phyloP scores from a whole-genome alignment of 2,329 filamentous ascomycete species.

The Chrysoporthe austroafricana region DNA sequence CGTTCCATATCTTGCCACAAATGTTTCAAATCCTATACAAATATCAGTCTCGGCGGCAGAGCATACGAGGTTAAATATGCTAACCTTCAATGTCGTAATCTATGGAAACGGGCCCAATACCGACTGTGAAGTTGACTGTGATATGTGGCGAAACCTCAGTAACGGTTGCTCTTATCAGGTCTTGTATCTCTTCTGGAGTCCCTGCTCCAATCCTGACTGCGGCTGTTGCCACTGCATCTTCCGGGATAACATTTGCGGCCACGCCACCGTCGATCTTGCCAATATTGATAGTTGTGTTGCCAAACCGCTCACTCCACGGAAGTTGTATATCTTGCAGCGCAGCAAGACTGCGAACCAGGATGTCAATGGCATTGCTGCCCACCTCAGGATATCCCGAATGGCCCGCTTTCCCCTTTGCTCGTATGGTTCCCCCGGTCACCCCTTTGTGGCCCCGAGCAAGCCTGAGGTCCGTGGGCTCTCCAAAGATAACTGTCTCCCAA shows the following conservation, averaged over 20 bases:
- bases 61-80: slow-evolving; percentile 24
- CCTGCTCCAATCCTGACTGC: slow-evolving; percentile 76
- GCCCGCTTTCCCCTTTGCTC: slow-evolving; percentile 73
- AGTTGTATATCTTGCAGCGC: slow-evolving; percentile 70
- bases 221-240: slow-evolving; percentile 62
- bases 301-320: slow-evolving; percentile 76
- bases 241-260: slow-evolving; percentile 84
- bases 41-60: not conserved
- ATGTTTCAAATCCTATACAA: slow-evolving; percentile 68
- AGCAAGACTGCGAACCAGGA: slow-evolving; percentile 73
- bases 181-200: slow-evolving; percentile 56
- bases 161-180: slow-evolving; percentile 57
- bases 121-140: slow-evolving; percentile 61
- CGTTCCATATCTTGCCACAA: slow-evolving; percentile 89
- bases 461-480: slow-evolving; percentile 87
- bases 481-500: slow-evolving; percentile 78
- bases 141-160: slow-evolving; percentile 46
- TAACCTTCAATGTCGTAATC: slow-evolving; percentile 77
- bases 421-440: slow-evolving; percentile 67
- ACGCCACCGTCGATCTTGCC: slow-evolving; percentile 80
- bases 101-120: slow-evolving; percentile 78
- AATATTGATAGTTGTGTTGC: slow-evolving; percentile 87
- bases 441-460: slow-evolving; percentile 95
- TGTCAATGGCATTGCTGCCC: slow-evolving; percentile 81
- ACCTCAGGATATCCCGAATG: slow-evolving; percentile 94